These are phyloP conservation scores for Curvularia eragrostidis DNA, from an alignment of 2,329 filamentous ascomycete genomes.

Conservation along the genomic window DNA sequence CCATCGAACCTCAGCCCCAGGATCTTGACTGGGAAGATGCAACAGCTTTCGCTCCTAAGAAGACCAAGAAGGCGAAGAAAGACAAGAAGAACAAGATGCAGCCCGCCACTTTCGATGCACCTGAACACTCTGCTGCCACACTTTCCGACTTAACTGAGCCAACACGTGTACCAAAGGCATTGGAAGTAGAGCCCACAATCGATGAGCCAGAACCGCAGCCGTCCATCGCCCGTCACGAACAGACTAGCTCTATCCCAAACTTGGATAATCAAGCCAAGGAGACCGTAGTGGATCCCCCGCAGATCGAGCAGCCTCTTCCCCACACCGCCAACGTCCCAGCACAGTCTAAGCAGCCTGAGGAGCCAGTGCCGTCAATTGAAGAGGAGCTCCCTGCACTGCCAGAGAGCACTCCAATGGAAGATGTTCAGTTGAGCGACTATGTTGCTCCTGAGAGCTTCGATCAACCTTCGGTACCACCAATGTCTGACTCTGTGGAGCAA, in stretches of 20 bases:
- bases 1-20: constrained; percentile 12
- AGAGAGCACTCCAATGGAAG: background rate
- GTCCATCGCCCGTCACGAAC: background rate
- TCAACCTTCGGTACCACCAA: background rate
- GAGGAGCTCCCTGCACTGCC: constrained; percentile 2
- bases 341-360: constrained; percentile 1
- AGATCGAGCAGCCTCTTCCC: constrained; percentile 1
- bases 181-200: background rate
- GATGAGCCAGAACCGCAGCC: background rate
- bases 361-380: background rate
- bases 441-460: background rate
- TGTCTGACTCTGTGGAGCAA: background rate
- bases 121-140: constrained; percentile 8
- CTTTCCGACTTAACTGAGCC: constrained; percentile 1
- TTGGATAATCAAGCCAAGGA: background rate
- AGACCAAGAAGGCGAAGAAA: constrained; percentile 39
- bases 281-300: background rate
- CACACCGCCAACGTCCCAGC: background rate
- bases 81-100: constrained; percentile 38
- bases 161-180: constrained; percentile 1
- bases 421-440: background rate
- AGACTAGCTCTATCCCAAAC: background rate
- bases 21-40: constrained; percentile 26
- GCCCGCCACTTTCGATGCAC: constrained; percentile 15
- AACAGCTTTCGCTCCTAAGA: constrained; percentile 24